These are phyloP conservation scores for Suillus luteus DNA, from an alignment of 768 basidiomycete species.

Conservation along the genomic window DNA sequence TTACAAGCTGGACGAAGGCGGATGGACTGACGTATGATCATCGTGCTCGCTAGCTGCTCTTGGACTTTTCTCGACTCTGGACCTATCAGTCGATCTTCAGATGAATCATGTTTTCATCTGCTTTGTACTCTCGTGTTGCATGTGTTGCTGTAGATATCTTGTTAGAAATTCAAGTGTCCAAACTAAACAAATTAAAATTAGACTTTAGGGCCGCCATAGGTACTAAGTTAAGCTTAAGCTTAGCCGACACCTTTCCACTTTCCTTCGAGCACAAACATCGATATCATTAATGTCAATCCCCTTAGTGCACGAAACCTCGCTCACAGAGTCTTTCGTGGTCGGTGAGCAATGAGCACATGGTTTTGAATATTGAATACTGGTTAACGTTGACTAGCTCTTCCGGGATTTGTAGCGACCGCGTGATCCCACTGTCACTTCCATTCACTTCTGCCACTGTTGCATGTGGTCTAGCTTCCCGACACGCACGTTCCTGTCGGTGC, in stretches of 20 bases:
- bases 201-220: background rate
- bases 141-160: background rate
- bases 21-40: slow-evolving; percentile 79
- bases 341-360: background rate
- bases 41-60: background rate
- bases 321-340: background rate
- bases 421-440: background rate
- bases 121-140: slow-evolving; percentile 4
- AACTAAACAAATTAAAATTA: background rate
- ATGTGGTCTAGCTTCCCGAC: slow-evolving; percentile 15
- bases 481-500: slow-evolving; percentile 24
- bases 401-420: background rate
- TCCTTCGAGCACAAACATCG: background rate
- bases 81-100: slow-evolving; percentile 2
- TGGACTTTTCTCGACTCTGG: background rate
- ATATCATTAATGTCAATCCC: background rate
- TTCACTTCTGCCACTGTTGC: slow-evolving; percentile 1
- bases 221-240: no score
- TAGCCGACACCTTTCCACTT: background rate
- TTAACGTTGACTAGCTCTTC: background rate
- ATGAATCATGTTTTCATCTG: background rate
- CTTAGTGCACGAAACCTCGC: background rate
- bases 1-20: slow-evolving; percentile 89
- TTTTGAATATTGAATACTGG: background rate
- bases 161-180: background rate